A percentile compares a stretch with the other conserved stretches of the same genome.
These are phyloP conservation scores for Pseudomassariella vexata DNA, from an alignment of 2,329 filamentous ascomycete species.

Conservation along the genomic window DNA sequence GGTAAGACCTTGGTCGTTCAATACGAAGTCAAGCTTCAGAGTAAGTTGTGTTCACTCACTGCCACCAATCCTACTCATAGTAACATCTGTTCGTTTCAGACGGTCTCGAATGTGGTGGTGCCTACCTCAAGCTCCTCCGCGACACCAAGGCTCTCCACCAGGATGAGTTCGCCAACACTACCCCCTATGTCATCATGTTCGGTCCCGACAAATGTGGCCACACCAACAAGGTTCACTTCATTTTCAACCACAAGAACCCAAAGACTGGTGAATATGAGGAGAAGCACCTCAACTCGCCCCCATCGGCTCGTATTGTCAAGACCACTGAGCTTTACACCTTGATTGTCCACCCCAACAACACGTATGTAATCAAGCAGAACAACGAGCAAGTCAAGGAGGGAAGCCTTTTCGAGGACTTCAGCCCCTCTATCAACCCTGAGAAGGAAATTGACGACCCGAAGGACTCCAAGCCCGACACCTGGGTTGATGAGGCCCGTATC, in stretches of 20 bases:
- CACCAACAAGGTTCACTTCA: slow-evolving; percentile 98
- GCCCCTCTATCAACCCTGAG: slow-evolving; percentile 84
- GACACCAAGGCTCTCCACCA: slow-evolving; percentile 96
- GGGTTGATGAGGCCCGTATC: slow-evolving; percentile 92
- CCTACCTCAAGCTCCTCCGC: slow-evolving; percentile 97
- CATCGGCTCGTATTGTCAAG: slow-evolving; percentile 84
- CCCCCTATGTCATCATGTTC: slow-evolving; percentile 99
- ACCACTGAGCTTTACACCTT: slow-evolving; percentile 92
- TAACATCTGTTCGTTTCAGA: slow-evolving; percentile 45
- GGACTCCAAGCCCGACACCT: slow-evolving; percentile 89
- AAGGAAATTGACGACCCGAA: slow-evolving; percentile 93
- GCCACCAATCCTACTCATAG: slow-evolving; percentile 16
- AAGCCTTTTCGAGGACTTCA: slow-evolving; percentile 89
- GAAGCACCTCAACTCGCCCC: slow-evolving; percentile 89
- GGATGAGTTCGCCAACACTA: slow-evolving; percentile 96
- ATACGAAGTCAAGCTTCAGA: slow-evolving; percentile 99
- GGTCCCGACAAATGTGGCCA: slow-evolving; percentile 98
- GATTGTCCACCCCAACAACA: slow-evolving; percentile 94
- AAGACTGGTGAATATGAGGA: slow-evolving; percentile 99
- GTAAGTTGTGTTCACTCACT: slow-evolving; percentile 47
- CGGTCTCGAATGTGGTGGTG: slow-evolving; percentile 94
- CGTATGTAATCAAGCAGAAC: slow-evolving; percentile 87
- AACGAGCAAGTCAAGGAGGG: slow-evolving; percentile 84
- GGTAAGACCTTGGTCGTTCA: slow-evolving; percentile 95
- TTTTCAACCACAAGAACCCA: slow-evolving; percentile 99